phyloP scores from a whole-genome alignment of 352 stramenopile genomes.

The Phytophthora fragariae region DNA sequence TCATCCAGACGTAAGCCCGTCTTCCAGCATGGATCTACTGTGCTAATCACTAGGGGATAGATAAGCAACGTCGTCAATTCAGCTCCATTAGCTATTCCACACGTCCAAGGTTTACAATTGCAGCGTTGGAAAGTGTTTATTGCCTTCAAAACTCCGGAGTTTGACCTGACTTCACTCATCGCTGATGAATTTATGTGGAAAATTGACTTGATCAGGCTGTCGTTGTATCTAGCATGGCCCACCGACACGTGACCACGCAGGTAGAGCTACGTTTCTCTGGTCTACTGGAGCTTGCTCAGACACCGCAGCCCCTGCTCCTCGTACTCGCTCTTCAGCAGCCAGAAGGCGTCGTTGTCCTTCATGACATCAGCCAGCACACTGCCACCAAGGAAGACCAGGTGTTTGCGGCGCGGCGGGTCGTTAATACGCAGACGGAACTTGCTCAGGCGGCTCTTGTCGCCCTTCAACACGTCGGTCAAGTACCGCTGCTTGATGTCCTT shows the following conservation, averaged over 20 bases:
- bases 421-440: slow-evolving; percentile 96
- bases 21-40: slow-evolving; percentile 3
- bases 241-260: slow-evolving; percentile 22
- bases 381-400: slow-evolving; percentile 95
- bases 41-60: not conserved
- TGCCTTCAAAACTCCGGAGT: slow-evolving; percentile 3
- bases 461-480: slow-evolving; percentile 87
- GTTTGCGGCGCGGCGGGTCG: slow-evolving; percentile 96
- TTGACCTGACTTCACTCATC: not conserved
- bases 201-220: slow-evolving; percentile 29
- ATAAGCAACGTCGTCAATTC: not conserved
- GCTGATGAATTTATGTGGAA: slow-evolving; percentile 26
- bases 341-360: slow-evolving; percentile 95
- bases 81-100: not conserved
- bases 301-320: slow-evolving; percentile 93
- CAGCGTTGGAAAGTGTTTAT: slow-evolving; percentile 11
- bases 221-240: slow-evolving; percentile 13
- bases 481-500: slow-evolving; percentile 86
- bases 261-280: slow-evolving; percentile 16
- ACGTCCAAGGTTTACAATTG: not conserved
- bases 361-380: slow-evolving; percentile 95
- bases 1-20: slow-evolving; percentile 68
- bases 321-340: slow-evolving; percentile 95
- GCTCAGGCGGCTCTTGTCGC: slow-evolving; percentile 88
- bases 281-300: slow-evolving; percentile 80